Evolutionary conservation across 1,284 basidiomycete genomes (phyloP), one percentile per base, ranked within the genome.

Genomic region (Coniophora puteana): DNA sequence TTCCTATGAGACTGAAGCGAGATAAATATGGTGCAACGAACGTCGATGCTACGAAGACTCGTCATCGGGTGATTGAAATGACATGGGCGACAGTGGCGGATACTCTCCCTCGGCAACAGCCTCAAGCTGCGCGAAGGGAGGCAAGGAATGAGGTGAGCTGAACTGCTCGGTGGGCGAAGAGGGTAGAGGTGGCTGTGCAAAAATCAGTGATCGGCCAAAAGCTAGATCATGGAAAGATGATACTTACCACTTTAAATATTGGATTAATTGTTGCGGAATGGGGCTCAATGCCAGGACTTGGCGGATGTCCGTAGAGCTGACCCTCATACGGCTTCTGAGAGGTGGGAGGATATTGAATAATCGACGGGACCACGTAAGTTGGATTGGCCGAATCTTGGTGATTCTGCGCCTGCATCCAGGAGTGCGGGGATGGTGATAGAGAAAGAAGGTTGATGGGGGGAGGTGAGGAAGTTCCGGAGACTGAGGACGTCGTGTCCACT

Each of bases 181-280:
- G 17, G 76, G 74, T 51, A 78, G 55, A 58, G 78, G 74, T 45
- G 75, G 72, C 78, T 81, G 59, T 49, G 58, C 48, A 47, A 46
- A 52, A 46, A 41, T 58, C 39, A 44, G 45, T 28, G 30, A 43
- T 53, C 36, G 51, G 39, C 52, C 50, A 26, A 56, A 48, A 51
- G 49, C 53, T 53, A 56, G 47, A 48, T 50, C 45, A 53, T 57
- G 55, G 57, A 47, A 65, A 45, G 59, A 51, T 50, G 60, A 72
- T n/a, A n/a, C 89, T 75, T 65, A 91, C 89, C 64, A 93, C 89
- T 76, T 88, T 83, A 73, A 93, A 93, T 65, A 92, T 92, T 27
- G 89, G 89, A 63, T 93, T 92, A 57, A 91, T n/a, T n/a, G n/a
- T 89, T 27, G 72, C 74, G 38, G 80, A 76, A 58, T 81, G 80